Conservation (phyloP, 2,329 filamentous ascomycete genomes). For the Venturiaceae sp. region DNA sequence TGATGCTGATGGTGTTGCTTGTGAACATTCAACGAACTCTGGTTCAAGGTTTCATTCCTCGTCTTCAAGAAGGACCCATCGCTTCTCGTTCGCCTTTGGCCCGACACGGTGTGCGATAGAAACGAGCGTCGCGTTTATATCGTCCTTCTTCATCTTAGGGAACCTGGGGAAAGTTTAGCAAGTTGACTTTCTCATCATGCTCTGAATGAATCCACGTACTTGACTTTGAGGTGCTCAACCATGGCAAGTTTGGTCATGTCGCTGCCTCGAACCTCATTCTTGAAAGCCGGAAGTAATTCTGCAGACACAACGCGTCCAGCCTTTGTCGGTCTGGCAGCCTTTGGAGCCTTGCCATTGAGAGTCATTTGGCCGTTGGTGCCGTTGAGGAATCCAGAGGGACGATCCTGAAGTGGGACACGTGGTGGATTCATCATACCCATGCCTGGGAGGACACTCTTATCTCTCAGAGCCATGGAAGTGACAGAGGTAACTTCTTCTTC, state of each 20-base stretch:
- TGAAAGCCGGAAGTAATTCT: constrained; percentile 58
- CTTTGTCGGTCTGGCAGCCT: constrained; percentile 24
- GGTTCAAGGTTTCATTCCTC: background rate
- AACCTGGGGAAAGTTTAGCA: constrained; percentile 38
- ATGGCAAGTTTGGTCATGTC: constrained; percentile 66
- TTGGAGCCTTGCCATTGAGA: constrained; percentile 13
- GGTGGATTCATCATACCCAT: constrained; percentile 8
- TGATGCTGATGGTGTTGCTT: background rate
- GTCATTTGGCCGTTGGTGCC: constrained; percentile 24
- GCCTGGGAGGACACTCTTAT: background rate
- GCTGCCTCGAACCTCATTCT: constrained; percentile 57
- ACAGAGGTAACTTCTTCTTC: constrained; percentile 19
- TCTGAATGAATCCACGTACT: constrained; percentile 27
- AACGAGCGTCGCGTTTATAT: constrained; percentile 62
- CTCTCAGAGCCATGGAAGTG: background rate
- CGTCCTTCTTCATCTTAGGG: constrained; percentile 57
- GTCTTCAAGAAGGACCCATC: constrained; percentile 37
- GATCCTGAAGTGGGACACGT: constrained; percentile 3
- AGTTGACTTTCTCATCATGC: background rate
- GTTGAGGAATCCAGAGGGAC: constrained; percentile 13
- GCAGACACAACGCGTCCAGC: constrained; percentile 40
- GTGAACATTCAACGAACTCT: background rate
- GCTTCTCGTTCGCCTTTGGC: constrained; percentile 53
- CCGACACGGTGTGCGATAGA: constrained; percentile 54
- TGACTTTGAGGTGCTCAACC: constrained; percentile 64